phyloP scores from a whole-genome alignment of 352 stramenopile species.

The Pythium angustatum region DNA sequence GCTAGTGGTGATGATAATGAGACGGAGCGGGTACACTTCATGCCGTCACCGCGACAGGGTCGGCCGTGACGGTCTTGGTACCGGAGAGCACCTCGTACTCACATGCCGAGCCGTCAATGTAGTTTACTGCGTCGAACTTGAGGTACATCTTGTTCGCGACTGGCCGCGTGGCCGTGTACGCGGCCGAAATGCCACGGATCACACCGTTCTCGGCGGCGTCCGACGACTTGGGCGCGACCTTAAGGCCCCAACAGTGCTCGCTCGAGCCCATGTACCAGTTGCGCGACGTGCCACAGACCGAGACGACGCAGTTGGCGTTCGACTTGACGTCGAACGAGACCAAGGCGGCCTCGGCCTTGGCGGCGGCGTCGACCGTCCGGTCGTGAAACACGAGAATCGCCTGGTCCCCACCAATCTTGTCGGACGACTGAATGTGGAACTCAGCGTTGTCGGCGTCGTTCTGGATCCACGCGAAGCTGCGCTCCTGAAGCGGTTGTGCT shows the following conservation, averaged over 20 bases:
- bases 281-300: conserved; percentile 57
- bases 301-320: conserved; percentile 71
- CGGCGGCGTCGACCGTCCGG: conserved; percentile 31
- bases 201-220: conserved; percentile 56
- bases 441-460: conserved; percentile 27
- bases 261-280: conserved; percentile 66
- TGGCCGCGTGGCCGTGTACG: conserved; percentile 48
- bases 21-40: background rate
- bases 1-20: background rate
- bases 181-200: conserved; percentile 69
- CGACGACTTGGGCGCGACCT: conserved; percentile 62
- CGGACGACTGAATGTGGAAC: conserved; percentile 37
- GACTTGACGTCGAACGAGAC: conserved; percentile 75
- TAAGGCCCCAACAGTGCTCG: conserved; percentile 75
- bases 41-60: background rate
- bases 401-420: conserved; percentile 63
- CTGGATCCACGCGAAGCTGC: conserved; percentile 46
- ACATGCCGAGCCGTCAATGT: conserved; percentile 66
- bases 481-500: conserved; percentile 28
- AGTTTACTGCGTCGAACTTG: conserved; percentile 79
- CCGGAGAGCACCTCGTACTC: conserved; percentile 70
- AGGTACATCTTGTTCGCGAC: conserved; percentile 71
- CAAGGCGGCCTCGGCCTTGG: conserved; percentile 53
- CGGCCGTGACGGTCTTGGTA: conserved; percentile 49
- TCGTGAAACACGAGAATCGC: conserved; percentile 77